Percentiles rank a stretch among this genome's conserved stretches.
Evolutionary conservation across 2,329 filamentous ascomycete genomes (phyloP).

Genomic region (Annulohypoxylon truncatum): DNA sequence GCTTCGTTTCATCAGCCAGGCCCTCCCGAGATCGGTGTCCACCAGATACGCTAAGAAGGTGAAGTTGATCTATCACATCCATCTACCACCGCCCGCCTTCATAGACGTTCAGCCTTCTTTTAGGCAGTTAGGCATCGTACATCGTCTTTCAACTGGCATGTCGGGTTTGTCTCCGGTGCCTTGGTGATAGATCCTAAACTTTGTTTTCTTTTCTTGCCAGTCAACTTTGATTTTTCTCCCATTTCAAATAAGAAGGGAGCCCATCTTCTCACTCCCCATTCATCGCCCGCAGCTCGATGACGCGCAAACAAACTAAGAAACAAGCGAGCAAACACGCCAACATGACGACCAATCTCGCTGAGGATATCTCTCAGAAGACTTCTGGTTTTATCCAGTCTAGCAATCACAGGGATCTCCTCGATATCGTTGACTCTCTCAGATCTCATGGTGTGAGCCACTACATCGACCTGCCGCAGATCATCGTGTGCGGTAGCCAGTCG

Average conservation of each 20-base stretch:
- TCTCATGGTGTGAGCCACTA: conserved; percentile 52
- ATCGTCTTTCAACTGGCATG: too few relatives aligned
- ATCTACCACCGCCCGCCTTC: too few relatives aligned
- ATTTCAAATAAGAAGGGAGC: background rate
- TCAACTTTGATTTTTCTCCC: conserved; percentile 2
- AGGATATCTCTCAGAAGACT: conserved; percentile 42
- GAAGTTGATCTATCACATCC: too few relatives aligned
- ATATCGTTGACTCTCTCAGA: conserved; percentile 53
- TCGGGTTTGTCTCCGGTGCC: too few relatives aligned
- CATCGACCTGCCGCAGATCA: conserved; percentile 52
- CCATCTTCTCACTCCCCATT: background rate
- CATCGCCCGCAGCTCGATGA: conserved; percentile 14
- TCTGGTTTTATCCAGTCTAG: conserved; percentile 48
- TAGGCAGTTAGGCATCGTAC: too few relatives aligned
- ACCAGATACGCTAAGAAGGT: background rate
- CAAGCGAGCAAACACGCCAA: conserved; percentile 28
- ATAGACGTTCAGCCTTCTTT: too few relatives aligned
- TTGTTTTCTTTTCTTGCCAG: background rate
- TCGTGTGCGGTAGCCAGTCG: conserved; percentile 66
- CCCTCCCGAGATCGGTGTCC: background rate
- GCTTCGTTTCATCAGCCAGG: too few relatives aligned
- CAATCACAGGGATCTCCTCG: conserved; percentile 49
- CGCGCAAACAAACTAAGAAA: conserved; percentile 26
- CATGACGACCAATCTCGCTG: conserved; percentile 36
- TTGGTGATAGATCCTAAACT: too few relatives aligned